Conservation (phyloP, 208 protist species). For the Wallacemonas sp. region DNA sequence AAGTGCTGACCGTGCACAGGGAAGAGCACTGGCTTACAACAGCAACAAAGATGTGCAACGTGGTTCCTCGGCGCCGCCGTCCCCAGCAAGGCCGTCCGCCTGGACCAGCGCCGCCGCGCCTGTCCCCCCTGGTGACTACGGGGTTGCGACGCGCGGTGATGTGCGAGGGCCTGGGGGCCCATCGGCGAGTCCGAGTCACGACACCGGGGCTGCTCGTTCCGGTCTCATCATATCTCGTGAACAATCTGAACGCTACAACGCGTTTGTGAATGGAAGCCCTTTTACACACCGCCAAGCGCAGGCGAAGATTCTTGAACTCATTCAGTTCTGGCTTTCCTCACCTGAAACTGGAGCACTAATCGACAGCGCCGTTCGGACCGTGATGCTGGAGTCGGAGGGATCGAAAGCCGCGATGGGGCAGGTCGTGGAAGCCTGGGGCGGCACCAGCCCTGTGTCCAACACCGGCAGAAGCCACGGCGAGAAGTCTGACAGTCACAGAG, state of each 20-base stretch:
- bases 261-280: conserved; percentile 23
- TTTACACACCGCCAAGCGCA: conserved; percentile 28
- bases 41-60: background rate
- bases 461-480: background rate
- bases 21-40: background rate
- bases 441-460: background rate
- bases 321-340: conserved; percentile 70
- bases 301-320: conserved; percentile 59
- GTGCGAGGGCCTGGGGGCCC: background rate
- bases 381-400: conserved; percentile 14
- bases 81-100: background rate
- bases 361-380: conserved; percentile 39
- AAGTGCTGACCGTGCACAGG: background rate
- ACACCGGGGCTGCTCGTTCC: background rate
- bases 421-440: conserved; percentile 21
- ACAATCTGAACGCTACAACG: conserved; percentile 20
- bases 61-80: background rate
- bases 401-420: conserved; percentile 22
- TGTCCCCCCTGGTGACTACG: background rate
- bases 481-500: background rate
- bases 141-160: background rate
- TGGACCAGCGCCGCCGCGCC: background rate
- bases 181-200: background rate
- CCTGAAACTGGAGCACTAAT: conserved; percentile 27
- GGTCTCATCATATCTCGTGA: conserved; percentile 3